Base-by-base conservation (phyloP, 352 stramenopile species). In the Phytophthora lateralis region DNA sequence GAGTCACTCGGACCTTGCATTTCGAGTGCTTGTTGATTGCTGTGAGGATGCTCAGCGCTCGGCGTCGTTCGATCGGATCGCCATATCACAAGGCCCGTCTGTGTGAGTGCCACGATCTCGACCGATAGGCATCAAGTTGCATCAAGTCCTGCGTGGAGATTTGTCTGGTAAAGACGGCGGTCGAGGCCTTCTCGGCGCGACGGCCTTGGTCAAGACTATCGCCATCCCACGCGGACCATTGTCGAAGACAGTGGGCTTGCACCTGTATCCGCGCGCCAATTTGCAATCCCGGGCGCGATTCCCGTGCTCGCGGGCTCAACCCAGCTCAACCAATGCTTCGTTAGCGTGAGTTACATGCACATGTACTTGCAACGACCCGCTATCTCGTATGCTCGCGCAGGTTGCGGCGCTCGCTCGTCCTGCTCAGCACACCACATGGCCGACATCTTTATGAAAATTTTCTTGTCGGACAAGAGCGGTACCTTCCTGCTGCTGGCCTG, bases 391-490 rank as follows among this genome's bases (percentile, higher is more conserved):
- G 42, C 24, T 54, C 32, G 48, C n/a, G 37, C 37, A 21, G 29
- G 55, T 69, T 67, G 59, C 51, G 59, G 51, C 59, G 6, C 29
- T 30, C 24, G 17, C 6, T 20, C 18, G 54, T 39, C 32, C 42
- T 54, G 41, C 39, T 21, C 32, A 5, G 26, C 17, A 24, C 44
- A 32, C 27, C 63, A 64, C 10, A 43, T 66, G 63, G 55, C 39
- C 44, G 46, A 68, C 63, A 71, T 68, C 57, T 24, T 67, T 67
- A 29, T 67, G 38, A 63, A 69, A 54, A 52, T 26, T 64, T 63
- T 71, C 63, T 63, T 71, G 52, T 55, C 57, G 41, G 51, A 60
- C 57, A 53, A 62, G 45, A 30, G n/a, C n/a, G n/a, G n/a, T n/a
- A n/a, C n/a, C n/a, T n/a, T n/a, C n/a, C n/a, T n/a, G n/a, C n/a